These are phyloP conservation scores for Rhodotorula paludigena DNA, from an alignment of 768 basidiomycete genomes.

Conservation along the genomic window DNA sequence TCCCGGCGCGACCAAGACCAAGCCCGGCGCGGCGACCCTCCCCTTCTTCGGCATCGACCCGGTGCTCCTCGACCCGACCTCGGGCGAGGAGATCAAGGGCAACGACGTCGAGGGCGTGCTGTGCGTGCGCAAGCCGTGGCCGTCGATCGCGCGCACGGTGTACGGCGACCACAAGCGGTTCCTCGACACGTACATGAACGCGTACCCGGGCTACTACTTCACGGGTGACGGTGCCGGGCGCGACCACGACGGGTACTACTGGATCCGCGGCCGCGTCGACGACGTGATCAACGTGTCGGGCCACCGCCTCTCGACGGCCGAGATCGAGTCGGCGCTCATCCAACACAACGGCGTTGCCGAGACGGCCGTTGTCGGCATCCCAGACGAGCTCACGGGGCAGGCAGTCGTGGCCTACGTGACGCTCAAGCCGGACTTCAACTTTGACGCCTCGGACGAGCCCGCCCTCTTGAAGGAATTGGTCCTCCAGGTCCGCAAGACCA, in stretches of 20 bases:
- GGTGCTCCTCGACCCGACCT: conserved; percentile 76
- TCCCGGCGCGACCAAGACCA: conserved; percentile 91
- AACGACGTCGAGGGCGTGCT: conserved; percentile 87
- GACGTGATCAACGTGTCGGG: conserved; percentile 92
- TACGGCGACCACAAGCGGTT: conserved; percentile 86
- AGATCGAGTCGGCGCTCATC: conserved; percentile 95
- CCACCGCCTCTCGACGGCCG: conserved; percentile 91
- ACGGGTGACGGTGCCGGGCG: conserved; percentile 97
- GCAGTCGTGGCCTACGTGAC: conserved; percentile 93
- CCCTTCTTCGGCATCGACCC: conserved; percentile 96
- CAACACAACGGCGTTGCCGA: conserved; percentile 92
- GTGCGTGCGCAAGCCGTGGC: conserved; percentile 82
- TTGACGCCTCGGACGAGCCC: conserved; percentile 64
- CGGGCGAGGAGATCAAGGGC: conserved; percentile 68
- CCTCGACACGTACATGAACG: conserved; percentile 66
- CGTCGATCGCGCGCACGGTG: conserved; percentile 86
- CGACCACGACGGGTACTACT: conserved; percentile 88
- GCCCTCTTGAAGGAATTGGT: conserved; percentile 77
- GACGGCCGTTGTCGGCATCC: conserved; percentile 78
- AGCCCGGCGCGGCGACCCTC: conserved; percentile 92
- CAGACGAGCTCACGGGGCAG: conserved; percentile 84
- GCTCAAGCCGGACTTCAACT: conserved; percentile 86
- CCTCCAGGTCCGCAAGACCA: conserved; percentile 85
- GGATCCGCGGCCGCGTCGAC: conserved; percentile 97
- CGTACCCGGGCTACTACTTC: conserved; percentile 86